These are phyloP conservation scores for Clarireedia monteithiana DNA, from an alignment of 2,329 filamentous ascomycete genomes.

Conservation along the genomic window DNA sequence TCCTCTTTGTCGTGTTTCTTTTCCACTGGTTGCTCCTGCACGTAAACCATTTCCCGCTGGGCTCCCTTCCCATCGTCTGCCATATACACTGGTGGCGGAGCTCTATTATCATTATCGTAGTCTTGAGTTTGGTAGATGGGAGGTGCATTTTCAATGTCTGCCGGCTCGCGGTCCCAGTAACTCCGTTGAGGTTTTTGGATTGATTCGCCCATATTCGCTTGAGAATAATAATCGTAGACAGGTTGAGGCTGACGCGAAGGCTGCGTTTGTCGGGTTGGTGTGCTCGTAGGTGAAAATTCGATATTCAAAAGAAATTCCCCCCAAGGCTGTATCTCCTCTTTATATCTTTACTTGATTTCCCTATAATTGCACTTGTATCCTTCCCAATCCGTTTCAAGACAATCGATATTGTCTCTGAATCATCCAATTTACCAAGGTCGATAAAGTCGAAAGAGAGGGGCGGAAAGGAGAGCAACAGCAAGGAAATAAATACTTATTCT, in stretches of 20 bases:
- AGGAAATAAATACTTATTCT: background rate
- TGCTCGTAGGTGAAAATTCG: background rate
- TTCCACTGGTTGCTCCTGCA: background rate
- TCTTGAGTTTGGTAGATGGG: background rate
- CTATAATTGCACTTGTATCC: background rate
- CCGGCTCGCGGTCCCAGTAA: conserved; percentile 2
- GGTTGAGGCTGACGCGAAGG: background rate
- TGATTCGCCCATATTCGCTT: background rate
- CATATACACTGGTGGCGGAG: background rate
- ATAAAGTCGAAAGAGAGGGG: background rate
- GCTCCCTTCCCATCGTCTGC: background rate
- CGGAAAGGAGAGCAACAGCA: background rate
- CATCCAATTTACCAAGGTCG: background rate
- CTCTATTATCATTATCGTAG: background rate
- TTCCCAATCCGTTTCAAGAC: background rate
- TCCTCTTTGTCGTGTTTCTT: background rate
- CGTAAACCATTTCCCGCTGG: background rate
- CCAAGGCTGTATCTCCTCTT: background rate
- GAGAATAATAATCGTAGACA: background rate
- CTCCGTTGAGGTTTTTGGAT: background rate
- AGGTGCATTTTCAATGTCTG: conserved; percentile 4
- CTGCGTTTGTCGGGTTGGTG: background rate
- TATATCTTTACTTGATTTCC: no score
- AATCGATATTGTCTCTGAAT: background rate
- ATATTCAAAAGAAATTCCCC: background rate